Base-by-base conservation (phyloP, 1,284 basidiomycete species). In the Naganishia albida region DNA sequence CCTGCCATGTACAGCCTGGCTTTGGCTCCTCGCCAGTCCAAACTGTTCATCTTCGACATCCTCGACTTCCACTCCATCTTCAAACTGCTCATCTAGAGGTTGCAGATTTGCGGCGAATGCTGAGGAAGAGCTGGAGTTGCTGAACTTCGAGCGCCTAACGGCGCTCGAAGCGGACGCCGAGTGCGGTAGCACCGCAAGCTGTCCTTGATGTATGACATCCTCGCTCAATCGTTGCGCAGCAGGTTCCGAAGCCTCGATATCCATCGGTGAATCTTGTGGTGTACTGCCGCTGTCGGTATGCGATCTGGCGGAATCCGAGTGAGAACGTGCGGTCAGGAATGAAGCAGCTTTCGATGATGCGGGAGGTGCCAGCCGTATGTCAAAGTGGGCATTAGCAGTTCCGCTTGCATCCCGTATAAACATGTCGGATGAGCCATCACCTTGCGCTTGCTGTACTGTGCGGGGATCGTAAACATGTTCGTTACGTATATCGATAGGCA, bases 351-450 rank as follows among this genome's bases (percentile, higher is more conserved):
- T 46, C 2, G 57, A 60, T 0, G 57, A 60, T 4, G 34, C 34
- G 7, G 57, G 57, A 7, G 57, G 57, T 3, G 57, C 57, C 8
- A 48, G 46, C 34, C 34, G 23, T 48, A 60, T 18, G 57, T 50
- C 28, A 40, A 40, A n/a, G 57, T 46, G 49, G 46, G 57, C 13
- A 60, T 60, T 48, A 7, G 57, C 57, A 16, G 48, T 39, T 18
- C 20, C 44, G 39, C 57, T 60, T 18, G 46, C 57, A 40, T 60
- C 57, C 7, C 57, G 34, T 46, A 60, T 60, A 26, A 34, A 46
- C 38, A 60, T 20, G 26, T 60, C 46, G 20, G 57, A 23, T 50
- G 34, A 7, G 0, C 51, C 13, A n/a, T n/a, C n/a, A 16, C n/a
- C 7, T 39, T 28, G 16, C 13, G 34, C 34, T 8, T 28, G 10